These are phyloP conservation scores for Royoungia palumana DNA, from an alignment of 768 basidiomycete genomes.

Conservation along the genomic window DNA sequence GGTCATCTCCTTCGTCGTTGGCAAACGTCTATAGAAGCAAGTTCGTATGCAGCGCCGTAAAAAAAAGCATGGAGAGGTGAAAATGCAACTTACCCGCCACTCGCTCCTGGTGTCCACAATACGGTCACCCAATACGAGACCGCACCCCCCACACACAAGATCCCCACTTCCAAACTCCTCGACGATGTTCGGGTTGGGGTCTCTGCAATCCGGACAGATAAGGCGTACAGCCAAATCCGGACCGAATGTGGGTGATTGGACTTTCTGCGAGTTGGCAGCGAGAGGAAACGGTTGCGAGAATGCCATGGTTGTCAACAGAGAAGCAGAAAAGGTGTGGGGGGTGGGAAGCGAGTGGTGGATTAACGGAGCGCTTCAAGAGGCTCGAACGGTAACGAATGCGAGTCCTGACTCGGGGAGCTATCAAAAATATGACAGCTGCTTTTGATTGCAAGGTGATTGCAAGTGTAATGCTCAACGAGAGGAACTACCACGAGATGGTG, in stretches of 20 bases:
- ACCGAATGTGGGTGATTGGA: constrained; percentile 59
- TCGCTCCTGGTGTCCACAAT: constrained; percentile 98
- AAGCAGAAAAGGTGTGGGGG: constrained; percentile 12
- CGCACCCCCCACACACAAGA: constrained; percentile 91
- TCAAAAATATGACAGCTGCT: constrained; percentile 12
- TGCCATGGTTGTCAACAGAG: constrained; percentile 42
- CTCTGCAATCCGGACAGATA: constrained; percentile 94
- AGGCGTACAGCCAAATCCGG: constrained; percentile 86
- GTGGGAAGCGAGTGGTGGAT: constrained; percentile 17
- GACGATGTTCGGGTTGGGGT: constrained; percentile 89
- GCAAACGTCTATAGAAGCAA: constrained; percentile 81
- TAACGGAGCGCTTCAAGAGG: constrained; percentile 9
- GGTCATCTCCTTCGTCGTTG: constrained; percentile 98
- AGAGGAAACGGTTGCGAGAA: constrained; percentile 81
- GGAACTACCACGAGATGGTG: constrained; percentile 20
- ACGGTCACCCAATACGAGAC: constrained; percentile 91
- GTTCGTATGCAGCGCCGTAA: constrained; percentile 22
- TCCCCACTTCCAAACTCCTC: constrained; percentile 99
- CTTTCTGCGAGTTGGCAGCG: constrained; percentile 50
- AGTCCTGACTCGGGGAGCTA: constrained; percentile 18
- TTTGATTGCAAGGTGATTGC: constrained; percentile 9
- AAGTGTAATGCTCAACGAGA: constrained; percentile 6
- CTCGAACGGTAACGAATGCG: constrained; percentile 26
- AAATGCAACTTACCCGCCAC: constrained; percentile 77
- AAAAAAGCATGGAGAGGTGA: constrained; percentile 12